Percentiles rank a stretch among this genome's conserved stretches.
Conservation (phyloP, 805 yeast species). For the Wickerhamomyces sydowiorum region DNA sequence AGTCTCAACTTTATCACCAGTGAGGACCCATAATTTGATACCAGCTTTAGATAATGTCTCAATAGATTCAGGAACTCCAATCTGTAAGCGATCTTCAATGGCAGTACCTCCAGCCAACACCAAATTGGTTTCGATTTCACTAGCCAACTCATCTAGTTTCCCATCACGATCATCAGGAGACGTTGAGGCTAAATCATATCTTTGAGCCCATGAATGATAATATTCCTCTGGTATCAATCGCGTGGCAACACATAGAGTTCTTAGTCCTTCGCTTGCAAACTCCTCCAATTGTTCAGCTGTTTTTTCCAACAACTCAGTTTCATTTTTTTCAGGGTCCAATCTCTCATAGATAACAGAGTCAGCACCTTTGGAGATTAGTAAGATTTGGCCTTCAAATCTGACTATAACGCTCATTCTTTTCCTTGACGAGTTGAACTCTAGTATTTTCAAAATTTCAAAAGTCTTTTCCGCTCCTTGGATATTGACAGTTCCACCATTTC, state of each 20-base stretch:
- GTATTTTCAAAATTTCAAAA: slow-evolving; percentile 59
- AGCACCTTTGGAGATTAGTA: slow-evolving; percentile 77
- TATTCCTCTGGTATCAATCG: slow-evolving; percentile 57
- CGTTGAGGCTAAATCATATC: slow-evolving; percentile 60
- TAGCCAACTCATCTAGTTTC: slow-evolving; percentile 69
- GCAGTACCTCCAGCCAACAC: slow-evolving; percentile 76
- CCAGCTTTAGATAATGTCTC: slow-evolving; percentile 66
- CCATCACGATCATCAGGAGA: slow-evolving; percentile 61
- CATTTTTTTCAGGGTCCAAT: slow-evolving; percentile 40
- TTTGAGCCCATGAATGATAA: slow-evolving; percentile 55
- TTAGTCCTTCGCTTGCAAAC: slow-evolving; percentile 74
- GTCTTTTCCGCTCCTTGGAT: slow-evolving; percentile 66
- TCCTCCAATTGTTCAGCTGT: slow-evolving; percentile 73
- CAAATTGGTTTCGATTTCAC: slow-evolving; percentile 61
- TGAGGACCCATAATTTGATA: slow-evolving; percentile 76
- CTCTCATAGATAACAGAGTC: slow-evolving; percentile 72
- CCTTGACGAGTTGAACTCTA: slow-evolving; percentile 78
- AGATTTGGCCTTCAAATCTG: slow-evolving; percentile 53
- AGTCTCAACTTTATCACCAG: slow-evolving; percentile 81
- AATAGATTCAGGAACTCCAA: slow-evolving; percentile 81
- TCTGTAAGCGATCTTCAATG: slow-evolving; percentile 80
- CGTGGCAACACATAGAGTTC: slow-evolving; percentile 76
- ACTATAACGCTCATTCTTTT: slow-evolving; percentile 82
- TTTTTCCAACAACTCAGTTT: slow-evolving; percentile 40
- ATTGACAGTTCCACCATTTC: slow-evolving; percentile 57